Percentiles rank a stretch among this genome's conserved stretches.
Evolutionary conservation across 371 early-diverging fungal species (phyloP).

Genomic region (Apophysomyces elegans): DNA sequence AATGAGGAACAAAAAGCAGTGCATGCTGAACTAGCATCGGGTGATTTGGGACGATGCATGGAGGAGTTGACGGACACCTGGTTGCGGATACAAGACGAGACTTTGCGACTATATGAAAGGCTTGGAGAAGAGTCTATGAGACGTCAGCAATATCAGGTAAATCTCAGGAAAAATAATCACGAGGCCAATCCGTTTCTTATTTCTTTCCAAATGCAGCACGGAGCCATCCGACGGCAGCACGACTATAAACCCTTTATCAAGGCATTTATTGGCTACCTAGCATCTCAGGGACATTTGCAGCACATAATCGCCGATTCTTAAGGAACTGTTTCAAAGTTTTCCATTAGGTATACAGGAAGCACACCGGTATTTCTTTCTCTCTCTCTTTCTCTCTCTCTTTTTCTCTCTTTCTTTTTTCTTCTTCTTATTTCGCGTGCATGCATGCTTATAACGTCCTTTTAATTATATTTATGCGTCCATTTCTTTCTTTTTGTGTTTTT

Average conservation of each 20-base stretch:
- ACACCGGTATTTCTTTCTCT: neutral
- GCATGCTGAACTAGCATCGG: constrained; percentile 12
- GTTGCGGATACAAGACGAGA: constrained; percentile 33
- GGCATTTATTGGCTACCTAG: constrained; percentile 22
- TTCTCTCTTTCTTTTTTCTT: constrained; percentile 6
- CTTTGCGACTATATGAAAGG: constrained; percentile 17
- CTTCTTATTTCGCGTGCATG: constrained; percentile 10
- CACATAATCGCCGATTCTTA: constrained; percentile 17
- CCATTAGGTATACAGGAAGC: neutral
- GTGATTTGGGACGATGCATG: constrained; percentile 15
- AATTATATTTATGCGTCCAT: constrained; percentile 2
- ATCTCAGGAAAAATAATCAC: neutral
- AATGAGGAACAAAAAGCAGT: constrained; percentile 19
- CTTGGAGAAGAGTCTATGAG: constrained; percentile 31
- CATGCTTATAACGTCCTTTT: constrained; percentile 10
- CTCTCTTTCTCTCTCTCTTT: neutral
- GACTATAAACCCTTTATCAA: constrained; percentile 34
- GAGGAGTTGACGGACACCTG: constrained; percentile 25
- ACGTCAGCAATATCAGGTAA: constrained; percentile 28
- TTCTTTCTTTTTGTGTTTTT: constrained; percentile 5
- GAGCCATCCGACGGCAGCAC: constrained; percentile 25
- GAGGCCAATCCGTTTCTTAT: neutral
- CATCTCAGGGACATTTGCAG: constrained; percentile 26
- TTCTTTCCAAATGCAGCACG: constrained; percentile 19
- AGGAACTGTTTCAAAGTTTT: neutral